These are phyloP conservation scores for Gossypium schwendimanii DNA, from an alignment of 441 rosid species.

Conservation along the genomic window DNA sequence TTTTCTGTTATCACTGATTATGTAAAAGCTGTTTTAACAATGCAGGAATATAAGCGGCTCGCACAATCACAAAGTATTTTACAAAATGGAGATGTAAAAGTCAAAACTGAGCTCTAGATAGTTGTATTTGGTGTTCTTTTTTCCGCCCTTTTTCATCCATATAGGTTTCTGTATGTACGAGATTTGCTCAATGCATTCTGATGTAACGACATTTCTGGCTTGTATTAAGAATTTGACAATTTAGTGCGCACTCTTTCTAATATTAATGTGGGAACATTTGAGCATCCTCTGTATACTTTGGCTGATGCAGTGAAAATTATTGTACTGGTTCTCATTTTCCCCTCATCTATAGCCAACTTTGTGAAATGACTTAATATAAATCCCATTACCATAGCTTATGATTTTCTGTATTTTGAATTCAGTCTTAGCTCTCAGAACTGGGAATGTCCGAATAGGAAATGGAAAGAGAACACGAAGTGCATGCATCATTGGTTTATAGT, in stretches of 20 bases:
- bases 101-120: slow-evolving; percentile 52
- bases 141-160: background rate
- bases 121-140: background rate
- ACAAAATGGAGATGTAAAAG: slow-evolving; percentile 82
- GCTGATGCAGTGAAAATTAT: background rate
- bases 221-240: background rate
- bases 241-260: background rate
- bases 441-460: background rate
- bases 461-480: background rate
- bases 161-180: background rate
- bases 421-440: background rate
- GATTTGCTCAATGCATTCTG: background rate
- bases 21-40: background rate
- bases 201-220: background rate
- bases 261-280: background rate
- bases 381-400: too few species aligned
- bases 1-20: background rate
- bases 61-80: slow-evolving; percentile 63
- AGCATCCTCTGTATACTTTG: background rate
- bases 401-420: background rate
- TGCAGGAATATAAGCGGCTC: slow-evolving; percentile 69
- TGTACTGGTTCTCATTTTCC: background rate
- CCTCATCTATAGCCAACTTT: background rate
- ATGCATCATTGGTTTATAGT: background rate
- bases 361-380: too few species aligned